Evolutionary conservation across 1,284 basidiomycete genomes (phyloP), one percentile per base, ranked within the genome.

Genomic region (Pterulicium gracile): DNA sequence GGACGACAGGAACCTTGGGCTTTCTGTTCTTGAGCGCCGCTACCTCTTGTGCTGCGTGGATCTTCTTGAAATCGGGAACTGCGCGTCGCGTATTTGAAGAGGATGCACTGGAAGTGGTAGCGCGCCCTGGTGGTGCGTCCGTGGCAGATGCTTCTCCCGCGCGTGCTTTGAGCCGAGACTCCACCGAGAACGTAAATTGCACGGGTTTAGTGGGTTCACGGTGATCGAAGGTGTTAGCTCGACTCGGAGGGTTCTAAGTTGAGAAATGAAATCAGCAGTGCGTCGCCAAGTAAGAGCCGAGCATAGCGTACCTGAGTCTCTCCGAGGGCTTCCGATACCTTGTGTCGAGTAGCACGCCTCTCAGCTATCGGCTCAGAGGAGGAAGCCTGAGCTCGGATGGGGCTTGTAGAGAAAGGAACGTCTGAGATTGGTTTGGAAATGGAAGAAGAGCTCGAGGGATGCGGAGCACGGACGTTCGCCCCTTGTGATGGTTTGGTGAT

Each of bases 31-130:
- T 61, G 10, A 65, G 63, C 2, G 67, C 51, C 43, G 59, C 56
- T 3, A 68, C 65, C 49, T 69, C 69, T 35, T 74, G 68, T 24
- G 69, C 63, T 19, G 73, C 70, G 51, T 79, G 79, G 18, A 76
- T 54, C 4, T 66, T 58, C 57, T 70, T 74, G 62, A 73, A 75
- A 54, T 79, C 72, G 47, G 78, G 75, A 40, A 77, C 65, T 14
- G 64, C 56, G 41, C 56, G 57, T 14, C 52, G 58, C 36, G 55
- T 19, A 19, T 44, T 20, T 7, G n/a, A 3, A 59, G 51, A 48
- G 2, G 22, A 21, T 15, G 47, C 32, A 2, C 44, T 43, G 4
- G 48, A 47, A 17, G 49, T 14, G 4, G 47, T 41, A 12, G 45
- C 41, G 32, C 44, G 43, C 17, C 35, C 44, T 24, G 48, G 23